Percentiles rank a stretch among this genome's conserved stretches.
phyloP scores from a whole-genome alignment of 306 rosid species.

The Gillenia trifoliata region DNA sequence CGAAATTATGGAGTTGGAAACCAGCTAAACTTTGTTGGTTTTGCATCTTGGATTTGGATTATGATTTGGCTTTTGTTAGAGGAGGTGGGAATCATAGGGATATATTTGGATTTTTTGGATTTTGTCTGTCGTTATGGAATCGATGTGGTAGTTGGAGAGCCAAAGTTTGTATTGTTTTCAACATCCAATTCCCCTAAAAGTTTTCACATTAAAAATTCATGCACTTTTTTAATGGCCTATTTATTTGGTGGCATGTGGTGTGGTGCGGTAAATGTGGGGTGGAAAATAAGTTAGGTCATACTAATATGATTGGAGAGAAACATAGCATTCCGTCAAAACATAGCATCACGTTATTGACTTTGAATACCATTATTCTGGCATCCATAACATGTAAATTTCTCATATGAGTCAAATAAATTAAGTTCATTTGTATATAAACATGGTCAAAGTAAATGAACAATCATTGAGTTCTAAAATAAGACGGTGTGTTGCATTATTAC shows the following conservation, averaged over 20 bases:
- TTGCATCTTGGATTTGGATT: neutral
- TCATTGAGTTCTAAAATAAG: neutral
- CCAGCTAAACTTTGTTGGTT: neutral
- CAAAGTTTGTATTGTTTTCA: neutral
- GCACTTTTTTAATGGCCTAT: neutral
- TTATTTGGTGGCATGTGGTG: neutral
- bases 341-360: too few relatives aligned
- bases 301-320: too few relatives aligned
- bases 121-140: neutral
- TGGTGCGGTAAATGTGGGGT: neutral
- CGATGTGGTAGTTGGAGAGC: neutral
- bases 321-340: too few relatives aligned
- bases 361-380: neutral
- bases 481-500: too few relatives aligned
- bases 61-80: neutral
- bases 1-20: too few relatives aligned
- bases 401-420: neutral
- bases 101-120: neutral
- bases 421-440: neutral
- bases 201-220: neutral
- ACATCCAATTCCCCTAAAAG: neutral
- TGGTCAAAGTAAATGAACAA: neutral
- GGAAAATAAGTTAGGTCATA: neutral
- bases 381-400: neutral
- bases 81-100: neutral